A percentile compares a stretch with the other conserved stretches of the same genome.
Evolutionary conservation across 2,329 filamentous ascomycete genomes (phyloP).

Genomic region (Clonostachys rosea): DNA sequence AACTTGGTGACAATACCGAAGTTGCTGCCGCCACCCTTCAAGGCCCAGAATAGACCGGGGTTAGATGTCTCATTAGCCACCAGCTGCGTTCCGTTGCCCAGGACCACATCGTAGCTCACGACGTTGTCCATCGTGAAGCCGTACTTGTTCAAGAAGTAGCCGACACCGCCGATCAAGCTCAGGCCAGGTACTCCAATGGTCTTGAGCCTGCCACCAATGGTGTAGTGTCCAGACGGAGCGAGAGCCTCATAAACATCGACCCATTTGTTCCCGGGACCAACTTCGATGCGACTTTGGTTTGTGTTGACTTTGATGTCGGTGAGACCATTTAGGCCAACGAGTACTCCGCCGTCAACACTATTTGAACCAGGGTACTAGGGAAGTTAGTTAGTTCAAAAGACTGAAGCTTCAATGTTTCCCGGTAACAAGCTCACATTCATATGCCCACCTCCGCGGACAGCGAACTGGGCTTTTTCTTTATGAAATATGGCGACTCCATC

Average conservation of each 20-base stretch:
- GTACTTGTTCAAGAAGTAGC: slow-evolving; percentile 6
- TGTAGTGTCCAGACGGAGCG: slow-evolving; percentile 24
- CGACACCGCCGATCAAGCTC: slow-evolving; percentile 15
- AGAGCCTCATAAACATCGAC: slow-evolving; percentile 13
- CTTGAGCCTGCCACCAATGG: slow-evolving; percentile 35
- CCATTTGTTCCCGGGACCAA: slow-evolving; percentile 37
- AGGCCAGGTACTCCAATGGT: slow-evolving; percentile 22
- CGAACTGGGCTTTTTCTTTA: slow-evolving; percentile 4
- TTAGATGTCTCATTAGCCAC: slow-evolving; percentile 14
- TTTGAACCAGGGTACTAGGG: neutral
- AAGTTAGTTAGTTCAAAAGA: slow-evolving; percentile 2
- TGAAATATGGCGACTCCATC: slow-evolving; percentile 2
- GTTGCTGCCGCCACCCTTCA: slow-evolving; percentile 44
- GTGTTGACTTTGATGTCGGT: slow-evolving; percentile 20
- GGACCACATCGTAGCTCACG: slow-evolving; percentile 34
- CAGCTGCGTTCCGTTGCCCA: slow-evolving; percentile 24
- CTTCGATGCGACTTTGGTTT: slow-evolving; percentile 15
- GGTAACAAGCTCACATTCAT: neutral
- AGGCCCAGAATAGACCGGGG: slow-evolving; percentile 40
- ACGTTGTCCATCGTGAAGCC: slow-evolving; percentile 32
- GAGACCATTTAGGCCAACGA: slow-evolving; percentile 8
- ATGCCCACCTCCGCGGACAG: slow-evolving; percentile 7
- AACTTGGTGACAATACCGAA: slow-evolving; percentile 41
- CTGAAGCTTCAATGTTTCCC: too few species aligned
- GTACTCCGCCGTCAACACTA: slow-evolving; percentile 6